A percentile compares a stretch with the other conserved stretches of the same genome.
These are phyloP conservation scores for Salix dunnii DNA, from an alignment of 345 rosid genomes.

Conservation along the genomic window DNA sequence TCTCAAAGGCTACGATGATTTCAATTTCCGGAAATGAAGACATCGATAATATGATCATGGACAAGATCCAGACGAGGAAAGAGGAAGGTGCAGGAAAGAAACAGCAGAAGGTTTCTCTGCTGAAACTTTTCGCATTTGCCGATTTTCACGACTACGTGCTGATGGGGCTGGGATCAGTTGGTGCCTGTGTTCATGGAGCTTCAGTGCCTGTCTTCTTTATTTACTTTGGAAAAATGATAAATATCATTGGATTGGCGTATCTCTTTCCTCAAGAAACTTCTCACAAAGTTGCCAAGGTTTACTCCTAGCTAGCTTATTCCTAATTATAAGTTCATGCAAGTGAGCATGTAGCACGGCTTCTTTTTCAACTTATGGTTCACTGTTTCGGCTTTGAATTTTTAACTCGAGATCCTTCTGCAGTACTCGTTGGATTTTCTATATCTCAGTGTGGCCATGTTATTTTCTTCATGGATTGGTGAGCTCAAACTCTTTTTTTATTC, in stretches of 20 bases:
- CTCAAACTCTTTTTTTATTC: not conserved
- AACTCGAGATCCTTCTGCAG: conserved; percentile 42
- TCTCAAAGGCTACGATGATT: too few relatives aligned
- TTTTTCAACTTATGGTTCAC: too few relatives aligned
- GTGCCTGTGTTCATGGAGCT: conserved; percentile 82
- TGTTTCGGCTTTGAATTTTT: not conserved
- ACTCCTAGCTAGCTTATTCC: too few relatives aligned
- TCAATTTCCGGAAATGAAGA: too few relatives aligned
- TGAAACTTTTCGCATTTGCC: conserved; percentile 75
- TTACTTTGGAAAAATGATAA: conserved; percentile 80
- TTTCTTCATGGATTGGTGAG: conserved; percentile 90
- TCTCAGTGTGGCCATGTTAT: conserved; percentile 75
- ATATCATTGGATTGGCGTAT: conserved; percentile 71
- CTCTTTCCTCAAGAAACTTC: conserved; percentile 71
- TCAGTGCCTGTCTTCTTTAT: conserved; percentile 92
- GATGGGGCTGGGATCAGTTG: conserved; percentile 82
- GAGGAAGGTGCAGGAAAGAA: conserved; percentile 20
- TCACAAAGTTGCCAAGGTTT: conserved; percentile 81
- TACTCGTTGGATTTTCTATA: conserved; percentile 94
- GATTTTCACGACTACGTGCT: conserved; percentile 65
- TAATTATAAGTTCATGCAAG: not conserved
- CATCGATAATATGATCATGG: too few relatives aligned
- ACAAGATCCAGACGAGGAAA: conserved; percentile 3
- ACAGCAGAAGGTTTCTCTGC: conserved; percentile 40
- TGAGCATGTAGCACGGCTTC: not conserved